These are phyloP conservation scores for Paraconiothyrium brasiliense DNA, from an alignment of 2,329 filamentous ascomycete genomes.

Conservation along the genomic window DNA sequence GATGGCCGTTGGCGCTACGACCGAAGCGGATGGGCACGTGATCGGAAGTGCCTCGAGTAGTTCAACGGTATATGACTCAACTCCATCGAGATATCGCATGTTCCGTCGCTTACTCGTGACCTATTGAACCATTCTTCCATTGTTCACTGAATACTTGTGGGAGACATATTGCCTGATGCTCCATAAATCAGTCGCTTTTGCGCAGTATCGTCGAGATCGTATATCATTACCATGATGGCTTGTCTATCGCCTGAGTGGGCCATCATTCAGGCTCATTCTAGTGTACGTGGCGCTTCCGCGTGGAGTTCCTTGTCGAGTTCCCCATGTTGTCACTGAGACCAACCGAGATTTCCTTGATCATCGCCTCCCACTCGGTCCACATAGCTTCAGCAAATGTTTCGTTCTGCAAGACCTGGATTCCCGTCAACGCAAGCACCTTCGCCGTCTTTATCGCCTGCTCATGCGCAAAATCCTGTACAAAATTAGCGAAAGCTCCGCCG, in stretches of 20 bases:
- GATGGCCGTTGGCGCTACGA: neutral
- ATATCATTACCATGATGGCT: too few species aligned
- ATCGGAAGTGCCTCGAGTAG: neutral
- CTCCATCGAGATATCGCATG: too few species aligned
- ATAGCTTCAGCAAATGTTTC: slow-evolving; percentile 18
- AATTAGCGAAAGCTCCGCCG: neutral
- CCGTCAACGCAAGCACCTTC: slow-evolving; percentile 22
- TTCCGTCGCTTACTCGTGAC: too few species aligned
- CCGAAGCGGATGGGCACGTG: slow-evolving; percentile 1
- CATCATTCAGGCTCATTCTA: neutral
- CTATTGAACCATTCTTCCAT: too few species aligned
- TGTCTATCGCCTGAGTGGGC: too few species aligned
- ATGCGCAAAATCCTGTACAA: slow-evolving; percentile 16
- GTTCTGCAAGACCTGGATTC: slow-evolving; percentile 18
- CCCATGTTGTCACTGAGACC: neutral
- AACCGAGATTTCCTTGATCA: slow-evolving; percentile 16
- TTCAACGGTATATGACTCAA: too few species aligned
- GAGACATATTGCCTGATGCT: too few species aligned
- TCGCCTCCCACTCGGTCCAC: slow-evolving; percentile 20
- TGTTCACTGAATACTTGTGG: too few species aligned
- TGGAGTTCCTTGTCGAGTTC: neutral
- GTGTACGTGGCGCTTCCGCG: slow-evolving; percentile 6
- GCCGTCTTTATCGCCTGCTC: slow-evolving; percentile 20
- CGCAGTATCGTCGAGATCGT: too few species aligned
- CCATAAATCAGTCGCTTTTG: too few species aligned